These are phyloP conservation scores for Exophiala spinifera DNA, from an alignment of 2,329 filamentous ascomycete genomes.

Conservation along the genomic window DNA sequence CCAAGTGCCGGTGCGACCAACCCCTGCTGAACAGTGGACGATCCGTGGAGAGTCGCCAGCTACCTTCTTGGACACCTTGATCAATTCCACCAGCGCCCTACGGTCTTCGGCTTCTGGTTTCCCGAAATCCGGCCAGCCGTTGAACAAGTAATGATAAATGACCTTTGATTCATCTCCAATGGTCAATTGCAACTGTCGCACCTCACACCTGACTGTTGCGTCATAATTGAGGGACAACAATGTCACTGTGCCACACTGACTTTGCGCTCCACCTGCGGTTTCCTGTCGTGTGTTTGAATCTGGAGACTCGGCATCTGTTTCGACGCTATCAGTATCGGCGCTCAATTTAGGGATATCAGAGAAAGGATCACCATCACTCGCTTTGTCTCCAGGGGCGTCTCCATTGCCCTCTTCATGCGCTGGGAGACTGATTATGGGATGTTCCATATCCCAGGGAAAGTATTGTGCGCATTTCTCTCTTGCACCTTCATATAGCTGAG, in stretches of 20 bases:
- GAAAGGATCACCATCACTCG: conserved; percentile 44
- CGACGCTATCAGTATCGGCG: conserved; percentile 27
- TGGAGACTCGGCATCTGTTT: conserved; percentile 17
- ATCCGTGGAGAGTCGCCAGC: conserved; percentile 67
- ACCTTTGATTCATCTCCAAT: conserved; percentile 55
- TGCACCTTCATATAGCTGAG: conserved; percentile 74
- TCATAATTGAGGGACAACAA: conserved; percentile 58
- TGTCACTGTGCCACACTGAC: conserved; percentile 50
- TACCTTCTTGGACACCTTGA: conserved; percentile 47
- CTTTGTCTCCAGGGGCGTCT: conserved; percentile 64
- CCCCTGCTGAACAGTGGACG: conserved; percentile 84
- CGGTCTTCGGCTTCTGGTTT: conserved; percentile 62
- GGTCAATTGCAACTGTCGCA: conserved; percentile 65
- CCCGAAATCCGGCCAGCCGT: conserved; percentile 84
- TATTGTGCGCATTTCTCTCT: conserved; percentile 87
- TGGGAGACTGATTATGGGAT: conserved; percentile 46
- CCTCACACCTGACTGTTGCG: conserved; percentile 59
- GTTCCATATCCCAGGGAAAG: conserved; percentile 63
- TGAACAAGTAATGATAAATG: conserved; percentile 83
- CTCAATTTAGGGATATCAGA: conserved; percentile 21
- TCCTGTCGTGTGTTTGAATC: conserved; percentile 1
- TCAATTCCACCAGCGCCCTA: conserved; percentile 50
- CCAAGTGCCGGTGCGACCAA: conserved; percentile 91
- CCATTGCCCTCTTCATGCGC: conserved; percentile 41
- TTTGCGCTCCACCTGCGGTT: conserved; percentile 2